A percentile compares a stretch with the other conserved stretches of the same genome.
phyloP scores from a whole-genome alignment of 352 stramenopile species.

The Phytophthora quininea region DNA sequence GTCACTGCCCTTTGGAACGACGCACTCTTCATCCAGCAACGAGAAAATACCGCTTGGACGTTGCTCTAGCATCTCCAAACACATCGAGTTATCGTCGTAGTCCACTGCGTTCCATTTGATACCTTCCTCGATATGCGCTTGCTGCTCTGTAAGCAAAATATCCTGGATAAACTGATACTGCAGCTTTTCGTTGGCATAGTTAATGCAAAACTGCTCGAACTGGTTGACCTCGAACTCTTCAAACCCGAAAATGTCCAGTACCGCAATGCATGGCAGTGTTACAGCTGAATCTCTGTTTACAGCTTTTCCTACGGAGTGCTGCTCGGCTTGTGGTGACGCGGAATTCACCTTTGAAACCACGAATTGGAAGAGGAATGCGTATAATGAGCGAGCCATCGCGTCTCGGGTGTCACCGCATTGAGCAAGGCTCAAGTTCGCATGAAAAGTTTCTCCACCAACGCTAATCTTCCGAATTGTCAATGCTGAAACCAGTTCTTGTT shows the following conservation, averaged over 20 bases:
- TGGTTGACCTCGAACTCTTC: slow-evolving; percentile 87
- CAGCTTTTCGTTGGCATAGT: slow-evolving; percentile 83
- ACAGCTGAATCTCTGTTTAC: slow-evolving; percentile 22
- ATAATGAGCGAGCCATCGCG: slow-evolving; percentile 77
- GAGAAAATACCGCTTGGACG: slow-evolving; percentile 79
- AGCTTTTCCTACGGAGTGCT: slow-evolving; percentile 12
- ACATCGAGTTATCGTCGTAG: slow-evolving; percentile 77
- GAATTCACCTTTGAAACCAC: slow-evolving; percentile 84
- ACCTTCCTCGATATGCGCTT: slow-evolving; percentile 78
- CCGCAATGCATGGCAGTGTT: slow-evolving; percentile 62
- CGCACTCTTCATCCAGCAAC: slow-evolving; percentile 86
- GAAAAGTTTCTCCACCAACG: slow-evolving; percentile 69
- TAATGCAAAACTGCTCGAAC: slow-evolving; percentile 86
- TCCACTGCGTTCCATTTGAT: slow-evolving; percentile 71
- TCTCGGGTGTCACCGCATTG: slow-evolving; percentile 77
- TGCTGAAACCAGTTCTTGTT: slow-evolving; percentile 51
- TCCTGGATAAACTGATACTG: slow-evolving; percentile 88
- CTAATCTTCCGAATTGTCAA: slow-evolving; percentile 75
- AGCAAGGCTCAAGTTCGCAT: slow-evolving; percentile 66
- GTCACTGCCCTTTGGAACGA: slow-evolving; percentile 84
- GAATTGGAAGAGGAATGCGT: slow-evolving; percentile 85
- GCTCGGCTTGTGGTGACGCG: slow-evolving; percentile 32
- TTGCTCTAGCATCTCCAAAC: slow-evolving; percentile 87
- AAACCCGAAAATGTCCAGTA: slow-evolving; percentile 93
- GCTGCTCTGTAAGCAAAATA: slow-evolving; percentile 76